Evolutionary conservation across 2,329 filamentous ascomycete genomes (phyloP), one percentile per base, ranked within the genome.

Genomic region (Ophioceras dolichostomum): DNA sequence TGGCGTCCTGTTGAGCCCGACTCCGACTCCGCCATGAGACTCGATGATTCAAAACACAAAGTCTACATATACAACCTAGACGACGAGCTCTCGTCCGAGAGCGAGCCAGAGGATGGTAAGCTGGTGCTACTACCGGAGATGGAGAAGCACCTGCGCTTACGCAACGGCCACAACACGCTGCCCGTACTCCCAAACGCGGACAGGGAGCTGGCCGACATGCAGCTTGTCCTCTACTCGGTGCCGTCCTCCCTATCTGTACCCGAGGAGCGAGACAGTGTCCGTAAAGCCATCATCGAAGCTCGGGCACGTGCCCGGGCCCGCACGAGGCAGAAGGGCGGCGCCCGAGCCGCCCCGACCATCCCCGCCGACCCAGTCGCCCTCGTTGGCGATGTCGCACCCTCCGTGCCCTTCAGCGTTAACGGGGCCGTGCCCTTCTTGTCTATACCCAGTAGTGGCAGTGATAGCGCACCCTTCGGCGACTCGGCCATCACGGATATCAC

Each of bases 1-100:
- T n/a, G n/a, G n/a, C n/a, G n/a, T n/a, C n/a, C n/a, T n/a, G n/a
- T n/a, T n/a, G n/a, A n/a, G n/a, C n/a, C n/a, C n/a, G n/a, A n/a
- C n/a, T n/a, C n/a, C n/a, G n/a, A n/a, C n/a, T n/a, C n/a, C n/a
- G 52, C 58, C 39, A 95, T 96, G 89, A 72, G 82, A 40, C 56
- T 96, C 42, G 88, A 96, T 60, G 80, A 94, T 59, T 80, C 83
- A 22, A 83, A 83, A 50, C 70, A 94, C 62, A 84, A 82, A 52
- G 76, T 95, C 42, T 95, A 91, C 67, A 87, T 98, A 48, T 80
- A 88, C 64, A 79, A 93, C 58, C 68, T 98, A 9, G 87, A 94
- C 53, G 82, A 82, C 48, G 89, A 96, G 60, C 72, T 96, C 22
- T 79, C 80, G 12, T 64, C 62, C 7, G 75, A 82, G 42, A 62